Evolutionary conservation across 176 grass and related monocot genomes (phyloP), one percentile per base, ranked within the genome.

Genomic region (Puya raimondii): DNA sequence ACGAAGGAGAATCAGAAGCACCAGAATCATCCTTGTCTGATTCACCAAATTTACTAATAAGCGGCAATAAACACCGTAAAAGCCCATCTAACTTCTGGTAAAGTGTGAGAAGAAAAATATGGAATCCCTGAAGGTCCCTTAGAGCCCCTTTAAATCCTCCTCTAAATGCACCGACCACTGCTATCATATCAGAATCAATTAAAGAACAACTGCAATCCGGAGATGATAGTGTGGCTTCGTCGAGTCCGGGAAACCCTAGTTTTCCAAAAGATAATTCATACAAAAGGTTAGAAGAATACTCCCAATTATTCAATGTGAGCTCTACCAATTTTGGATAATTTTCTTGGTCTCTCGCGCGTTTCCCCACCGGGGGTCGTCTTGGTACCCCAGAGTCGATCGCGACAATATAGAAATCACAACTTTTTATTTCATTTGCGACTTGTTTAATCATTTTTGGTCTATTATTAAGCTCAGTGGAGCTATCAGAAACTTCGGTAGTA

Each of bases 301-400:
- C 79, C 48, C 70, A 85, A 50, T 87, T 88, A 54, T 92, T 96
- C n/a, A 96, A 64, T 68, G 81, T 87, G 22, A 96, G 83, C 58
- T 96, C 93, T 76, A 89, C 84, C 26, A 92, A 66, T 64, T 74
- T 96, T 15, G 92, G 92, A 54, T 96, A 96, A 71, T 73, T 92
- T 64, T 90, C 88, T 80, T 83, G 88, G 80, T 96, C 93, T 81
- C 81, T 96, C 51, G 78, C 63, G 51, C 88, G 76, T 79, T 96
- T 96, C 52, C 93, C 75, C 1, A 79, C 79, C 53, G 93, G 93
- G 3, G 93, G 93, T 70, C 93, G 87, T 10, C 93, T 85, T 71
- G 93, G 93, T 47, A 96, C 93, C 11, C 81, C 79, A 49, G 86
- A 89, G 79, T 96, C 93, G 67, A 96, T 96, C 11, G 93, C 86